These are phyloP conservation scores for Hericium erinaceus DNA, from an alignment of 768 basidiomycete genomes.

Conservation along the genomic window DNA sequence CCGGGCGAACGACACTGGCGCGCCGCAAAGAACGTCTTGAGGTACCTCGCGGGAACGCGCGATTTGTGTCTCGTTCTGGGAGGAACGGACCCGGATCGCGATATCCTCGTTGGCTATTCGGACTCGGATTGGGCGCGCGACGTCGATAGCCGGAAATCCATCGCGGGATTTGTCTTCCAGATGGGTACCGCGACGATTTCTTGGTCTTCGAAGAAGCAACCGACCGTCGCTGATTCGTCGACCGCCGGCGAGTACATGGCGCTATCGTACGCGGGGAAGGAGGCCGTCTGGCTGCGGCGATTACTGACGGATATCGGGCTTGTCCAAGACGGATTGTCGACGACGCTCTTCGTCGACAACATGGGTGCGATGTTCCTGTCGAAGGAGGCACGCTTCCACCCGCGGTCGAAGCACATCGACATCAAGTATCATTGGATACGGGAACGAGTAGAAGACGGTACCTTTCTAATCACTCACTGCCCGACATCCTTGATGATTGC, in stretches of 20 bases:
- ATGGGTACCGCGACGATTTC: not conserved
- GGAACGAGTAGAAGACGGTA: slow-evolving; percentile 6
- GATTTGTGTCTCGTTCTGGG: not conserved
- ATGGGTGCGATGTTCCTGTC: slow-evolving; percentile 9
- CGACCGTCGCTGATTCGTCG: slow-evolving; percentile 26
- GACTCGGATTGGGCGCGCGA: not conserved
- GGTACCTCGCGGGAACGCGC: slow-evolving; percentile 14
- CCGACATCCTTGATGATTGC: too few relatives aligned
- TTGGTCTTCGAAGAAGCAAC: slow-evolving; percentile 25
- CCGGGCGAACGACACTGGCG: slow-evolving; percentile 7
- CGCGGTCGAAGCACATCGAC: slow-evolving; percentile 23
- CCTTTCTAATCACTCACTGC: too few relatives aligned
- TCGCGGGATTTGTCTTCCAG: not conserved
- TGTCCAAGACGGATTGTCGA: not conserved
- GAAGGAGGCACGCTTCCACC: slow-evolving; percentile 14
- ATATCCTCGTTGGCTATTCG: not conserved
- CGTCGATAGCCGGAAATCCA: not conserved
- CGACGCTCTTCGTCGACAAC: slow-evolving; percentile 5
- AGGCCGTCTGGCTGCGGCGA: slow-evolving; percentile 15
- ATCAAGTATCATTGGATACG: slow-evolving; percentile 21
- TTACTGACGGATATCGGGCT: slow-evolving; percentile 3
- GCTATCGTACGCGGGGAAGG: slow-evolving; percentile 17
- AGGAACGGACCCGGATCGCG: not conserved
- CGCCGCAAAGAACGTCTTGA: slow-evolving; percentile 11
- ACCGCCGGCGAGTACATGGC: slow-evolving; percentile 33